Base-by-base conservation (phyloP, 2,329 filamentous ascomycete species). In the Chrysoporthe cubensis region DNA sequence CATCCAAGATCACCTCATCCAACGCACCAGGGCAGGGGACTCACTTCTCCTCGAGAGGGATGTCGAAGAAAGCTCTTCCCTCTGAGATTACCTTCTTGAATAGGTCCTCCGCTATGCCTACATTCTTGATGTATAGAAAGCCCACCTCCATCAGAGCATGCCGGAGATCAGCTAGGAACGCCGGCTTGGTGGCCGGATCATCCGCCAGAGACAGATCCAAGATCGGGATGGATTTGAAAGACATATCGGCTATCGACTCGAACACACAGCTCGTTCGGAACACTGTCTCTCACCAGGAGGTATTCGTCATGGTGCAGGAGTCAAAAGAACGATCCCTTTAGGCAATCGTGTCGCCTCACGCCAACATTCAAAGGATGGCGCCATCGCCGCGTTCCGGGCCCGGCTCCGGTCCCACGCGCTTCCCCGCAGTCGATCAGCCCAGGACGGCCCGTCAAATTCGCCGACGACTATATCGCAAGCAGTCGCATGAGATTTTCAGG, bases 71-170 rank as follows among this genome's bases (percentile, higher is more conserved):
- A 0, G 80, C 82, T 65, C 87, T 87, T 57, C 91, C 92, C 74
- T 93, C 85, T 2, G 80, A 74, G 64, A 93, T 88, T 37, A 95
- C 91, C 70, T 85, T 79, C 34, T 86, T 75, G 72, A 91, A 88
- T 64, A 95, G 80, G 50, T 85, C 81, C 18, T 90, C 85, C 5
- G 90, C 83, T 62, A 95, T 88, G 32, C 90, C 91, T 2, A 92
- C 90, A 75, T 96, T 94, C 75, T 90, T 90, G 70, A 97, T 86
- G 75, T 97, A 97, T 32, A 96, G 78, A 75, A 97, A 97, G 1
- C 93, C 93, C n/a, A 96, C 91, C 76, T 95, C 91, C 74, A 97
- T 87, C 43, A 97, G 81, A 0, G 92, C 92, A 78, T 91, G 83
- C 18, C 91, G 90, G 43, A 97, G 84, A 65, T 92, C 83, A 0